Percentiles rank a stretch among this genome's conserved stretches.
These are phyloP conservation scores for Cucurbita pepo DNA, from an alignment of 306 rosid genomes.

Conservation along the genomic window DNA sequence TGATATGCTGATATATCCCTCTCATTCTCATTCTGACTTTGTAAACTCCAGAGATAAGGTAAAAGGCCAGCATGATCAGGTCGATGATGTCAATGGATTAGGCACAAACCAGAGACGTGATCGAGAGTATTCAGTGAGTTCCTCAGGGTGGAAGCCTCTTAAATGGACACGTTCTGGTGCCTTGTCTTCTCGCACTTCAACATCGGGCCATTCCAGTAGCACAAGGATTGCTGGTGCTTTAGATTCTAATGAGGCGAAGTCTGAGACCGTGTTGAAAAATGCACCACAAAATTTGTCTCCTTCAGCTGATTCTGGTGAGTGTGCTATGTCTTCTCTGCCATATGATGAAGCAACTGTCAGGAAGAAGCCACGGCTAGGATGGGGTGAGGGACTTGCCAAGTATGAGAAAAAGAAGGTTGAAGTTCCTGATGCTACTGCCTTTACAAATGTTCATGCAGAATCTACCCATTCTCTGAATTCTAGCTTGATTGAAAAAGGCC, in stretches of 20 bases:
- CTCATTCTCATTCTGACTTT: constrained; percentile 30
- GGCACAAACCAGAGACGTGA: constrained; percentile 54
- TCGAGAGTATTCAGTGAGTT: constrained; percentile 37
- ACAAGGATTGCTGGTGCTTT: constrained; percentile 27
- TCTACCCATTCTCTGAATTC: constrained; percentile 26
- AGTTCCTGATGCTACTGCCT: constrained; percentile 44
- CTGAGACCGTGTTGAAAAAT: constrained; percentile 35
- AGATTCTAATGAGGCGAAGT: constrained; percentile 14
- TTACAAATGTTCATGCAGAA: constrained; percentile 30
- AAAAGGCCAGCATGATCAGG: constrained; percentile 65
- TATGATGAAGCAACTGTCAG: constrained; percentile 52
- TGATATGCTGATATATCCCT: constrained; percentile 1
- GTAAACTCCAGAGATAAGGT: constrained; percentile 57
- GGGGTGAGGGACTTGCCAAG: constrained; percentile 99
- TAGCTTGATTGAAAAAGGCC: constrained; percentile 55
- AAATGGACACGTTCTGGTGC: constrained; percentile 88
- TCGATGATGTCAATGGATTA: constrained; percentile 38
- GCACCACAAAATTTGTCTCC: constrained; percentile 34
- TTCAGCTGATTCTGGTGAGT: constrained; percentile 61
- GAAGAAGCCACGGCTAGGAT: constrained; percentile 82
- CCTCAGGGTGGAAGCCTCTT: constrained; percentile 77
- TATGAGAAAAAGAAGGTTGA: constrained; percentile 91
- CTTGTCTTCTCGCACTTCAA: constrained; percentile 75
- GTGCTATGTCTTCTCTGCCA: constrained; percentile 50
- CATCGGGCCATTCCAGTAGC: constrained; percentile 67